These are phyloP conservation scores for Phlegmacium glaucopus DNA, from an alignment of 768 basidiomycete species.

Conservation along the genomic window DNA sequence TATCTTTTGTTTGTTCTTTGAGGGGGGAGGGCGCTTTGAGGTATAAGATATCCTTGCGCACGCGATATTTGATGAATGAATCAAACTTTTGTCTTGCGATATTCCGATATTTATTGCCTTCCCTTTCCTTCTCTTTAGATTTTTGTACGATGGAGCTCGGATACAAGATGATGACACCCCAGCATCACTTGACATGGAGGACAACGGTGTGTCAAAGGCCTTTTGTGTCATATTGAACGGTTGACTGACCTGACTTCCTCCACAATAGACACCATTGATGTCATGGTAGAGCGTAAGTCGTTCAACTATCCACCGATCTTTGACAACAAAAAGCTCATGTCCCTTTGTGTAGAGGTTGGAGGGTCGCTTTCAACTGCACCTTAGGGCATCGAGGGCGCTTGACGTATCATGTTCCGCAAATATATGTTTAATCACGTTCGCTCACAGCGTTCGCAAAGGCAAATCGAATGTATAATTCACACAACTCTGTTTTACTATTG, in stretches of 20 bases:
- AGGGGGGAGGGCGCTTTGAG: too few relatives aligned
- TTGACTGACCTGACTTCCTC: conserved; percentile 5
- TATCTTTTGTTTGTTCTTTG: conserved; percentile 2
- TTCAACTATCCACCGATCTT: conserved; percentile 4
- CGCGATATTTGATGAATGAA: not conserved
- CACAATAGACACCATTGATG: conserved; percentile 82
- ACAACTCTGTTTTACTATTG: not conserved
- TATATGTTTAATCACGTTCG: conserved; percentile 7
- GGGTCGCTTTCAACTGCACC: conserved; percentile 23
- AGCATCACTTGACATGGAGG: conserved; percentile 80
- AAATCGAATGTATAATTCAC: conserved; percentile 2
- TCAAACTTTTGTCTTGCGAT: not conserved
- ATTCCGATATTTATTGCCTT: conserved; percentile 8
- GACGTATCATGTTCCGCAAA: conserved; percentile 6
- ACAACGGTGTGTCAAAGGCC: conserved; percentile 57
- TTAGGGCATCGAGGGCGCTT: conserved; percentile 5
- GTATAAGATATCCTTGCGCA: conserved; percentile 1
- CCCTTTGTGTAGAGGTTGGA: conserved; percentile 39
- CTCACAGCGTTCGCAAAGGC: not conserved
- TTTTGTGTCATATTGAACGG: conserved; percentile 2
- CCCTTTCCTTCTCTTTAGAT: conserved; percentile 41
- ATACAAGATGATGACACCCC: conserved; percentile 92
- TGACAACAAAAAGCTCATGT: conserved; percentile 7
- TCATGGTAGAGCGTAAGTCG: conserved; percentile 91
- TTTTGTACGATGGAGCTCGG: conserved; percentile 86